Conservation (phyloP, 495 filamentous ascomycete species). For the Endocarpon pusillum region DNA sequence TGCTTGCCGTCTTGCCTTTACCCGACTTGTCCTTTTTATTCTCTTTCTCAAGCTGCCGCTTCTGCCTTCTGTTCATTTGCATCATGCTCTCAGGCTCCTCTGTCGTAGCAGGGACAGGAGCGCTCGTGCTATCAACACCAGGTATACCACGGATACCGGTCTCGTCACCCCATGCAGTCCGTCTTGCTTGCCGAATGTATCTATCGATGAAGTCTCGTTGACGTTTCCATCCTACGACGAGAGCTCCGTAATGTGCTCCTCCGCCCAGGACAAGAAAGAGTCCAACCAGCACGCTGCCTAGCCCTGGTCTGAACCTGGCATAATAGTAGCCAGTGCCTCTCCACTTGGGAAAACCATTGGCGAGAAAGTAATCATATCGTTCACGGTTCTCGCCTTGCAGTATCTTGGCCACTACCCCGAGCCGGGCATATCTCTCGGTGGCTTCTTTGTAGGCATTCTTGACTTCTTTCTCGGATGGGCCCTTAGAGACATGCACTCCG, state of each 20-base stretch:
- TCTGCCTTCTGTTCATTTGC: conserved; percentile 69
- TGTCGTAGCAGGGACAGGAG: conserved; percentile 22
- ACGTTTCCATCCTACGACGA: conserved; percentile 71
- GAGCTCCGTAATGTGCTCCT: conserved; percentile 63
- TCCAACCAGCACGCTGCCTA: conserved; percentile 67
- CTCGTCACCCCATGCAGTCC: conserved; percentile 78
- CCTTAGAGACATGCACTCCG: conserved; percentile 49
- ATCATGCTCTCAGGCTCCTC: conserved; percentile 26
- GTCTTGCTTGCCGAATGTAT: conserved; percentile 79
- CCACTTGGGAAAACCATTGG: conserved; percentile 89
- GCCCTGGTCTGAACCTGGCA: conserved; percentile 72
- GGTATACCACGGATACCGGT: conserved; percentile 46
- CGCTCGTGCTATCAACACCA: conserved; percentile 35
- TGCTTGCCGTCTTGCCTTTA: conserved; percentile 20
- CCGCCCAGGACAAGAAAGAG: conserved; percentile 77
- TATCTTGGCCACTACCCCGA: conserved; percentile 69
- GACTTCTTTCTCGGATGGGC: conserved; percentile 55
- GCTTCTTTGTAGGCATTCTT: conserved; percentile 60
- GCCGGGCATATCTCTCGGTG: conserved; percentile 58
- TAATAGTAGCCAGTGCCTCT: conserved; percentile 98
- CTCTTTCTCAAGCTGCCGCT: conserved; percentile 72
- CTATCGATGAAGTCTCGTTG: conserved; percentile 79
- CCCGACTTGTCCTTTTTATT: conserved; percentile 48
- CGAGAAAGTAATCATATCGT: conserved; percentile 90
- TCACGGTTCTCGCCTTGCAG: conserved; percentile 62